Evolutionary conservation across 441 rosid species (phyloP).

Genomic region (Euphorbia schlechtendalii): DNA sequence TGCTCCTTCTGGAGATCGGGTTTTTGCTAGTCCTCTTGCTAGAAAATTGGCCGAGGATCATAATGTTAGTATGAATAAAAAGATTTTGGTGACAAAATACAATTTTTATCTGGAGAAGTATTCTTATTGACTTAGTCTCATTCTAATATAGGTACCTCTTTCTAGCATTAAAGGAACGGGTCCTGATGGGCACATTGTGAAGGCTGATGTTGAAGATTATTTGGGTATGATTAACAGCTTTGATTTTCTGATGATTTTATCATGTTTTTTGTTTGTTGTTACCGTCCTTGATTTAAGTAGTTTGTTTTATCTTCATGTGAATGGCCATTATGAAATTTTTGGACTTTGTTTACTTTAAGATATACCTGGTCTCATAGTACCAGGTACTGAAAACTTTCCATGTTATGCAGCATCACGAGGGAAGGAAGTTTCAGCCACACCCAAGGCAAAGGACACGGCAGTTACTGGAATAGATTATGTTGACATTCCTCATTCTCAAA

Average conservation of each 20-base stretch:
- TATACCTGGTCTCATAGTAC: neutral
- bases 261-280: slow-evolving; percentile 5
- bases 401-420: slow-evolving; percentile 59
- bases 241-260: slow-evolving; percentile 2
- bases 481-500: slow-evolving; percentile 86
- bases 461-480: slow-evolving; percentile 61
- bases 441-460: slow-evolving; percentile 37
- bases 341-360: slow-evolving; percentile 5
- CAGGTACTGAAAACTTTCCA: slow-evolving; percentile 10
- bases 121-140: slow-evolving; percentile 13
- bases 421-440: slow-evolving; percentile 51
- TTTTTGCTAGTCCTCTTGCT: slow-evolving; percentile 86
- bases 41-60: slow-evolving; percentile 84
- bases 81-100: neutral
- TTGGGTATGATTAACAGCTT: slow-evolving; percentile 45
- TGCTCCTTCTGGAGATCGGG: slow-evolving; percentile 52
- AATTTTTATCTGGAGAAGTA: neutral
- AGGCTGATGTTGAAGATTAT: slow-evolving; percentile 89
- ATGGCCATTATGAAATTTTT: neutral
- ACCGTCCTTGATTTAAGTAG: neutral
- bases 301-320: neutral
- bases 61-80: slow-evolving; percentile 38
- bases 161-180: slow-evolving; percentile 90
- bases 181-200: slow-evolving; percentile 75
- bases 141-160: slow-evolving; percentile 53